Percentiles rank a stretch among this genome's conserved stretches.
Conservation (phyloP, 805 yeast genomes). For the Kodamaea sagamina region DNA sequence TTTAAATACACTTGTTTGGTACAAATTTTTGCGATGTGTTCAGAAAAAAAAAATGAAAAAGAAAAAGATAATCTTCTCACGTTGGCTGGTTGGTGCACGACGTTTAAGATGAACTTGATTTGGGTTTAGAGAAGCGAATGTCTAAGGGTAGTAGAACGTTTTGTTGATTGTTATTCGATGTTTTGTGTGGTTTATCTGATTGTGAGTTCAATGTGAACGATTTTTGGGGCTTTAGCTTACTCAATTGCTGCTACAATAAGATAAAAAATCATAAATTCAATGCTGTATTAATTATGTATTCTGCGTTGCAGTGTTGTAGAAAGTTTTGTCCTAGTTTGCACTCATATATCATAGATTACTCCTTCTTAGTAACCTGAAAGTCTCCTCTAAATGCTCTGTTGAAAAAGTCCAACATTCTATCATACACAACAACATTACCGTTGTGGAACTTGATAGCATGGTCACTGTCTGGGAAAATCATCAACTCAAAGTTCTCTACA, state of each 20-base stretch:
- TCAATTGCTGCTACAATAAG: too few relatives aligned
- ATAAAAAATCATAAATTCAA: too few relatives aligned
- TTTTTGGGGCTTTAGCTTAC: too few relatives aligned
- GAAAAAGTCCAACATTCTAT: conserved; percentile 33
- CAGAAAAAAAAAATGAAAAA: conserved; percentile 6
- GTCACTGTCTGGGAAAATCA: conserved; percentile 80
- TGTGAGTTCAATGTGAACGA: too few relatives aligned
- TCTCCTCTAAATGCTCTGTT: conserved; percentile 16
- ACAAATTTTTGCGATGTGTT: conserved; percentile 9
- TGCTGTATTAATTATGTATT: too few relatives aligned
- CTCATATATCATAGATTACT: too few relatives aligned
- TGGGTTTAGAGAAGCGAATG: too few relatives aligned
- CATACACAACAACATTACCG: conserved; percentile 68
- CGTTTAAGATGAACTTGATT: not conserved
- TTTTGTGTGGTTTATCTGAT: too few relatives aligned
- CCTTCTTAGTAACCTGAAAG: conserved; percentile 1
- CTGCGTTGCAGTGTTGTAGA: too few relatives aligned
- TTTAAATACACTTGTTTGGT: conserved; percentile 2
- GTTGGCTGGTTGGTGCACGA: conserved; percentile 1
- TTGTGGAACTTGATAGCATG: conserved; percentile 74
- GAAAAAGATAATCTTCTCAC: not conserved
- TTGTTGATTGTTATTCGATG: too few relatives aligned
- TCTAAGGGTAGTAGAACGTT: too few relatives aligned
- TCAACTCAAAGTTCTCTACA: conserved; percentile 81
- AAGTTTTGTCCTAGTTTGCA: not conserved